Evolutionary conservation across 1,284 basidiomycete genomes (phyloP).

Genomic region (Microbotryomycetes sp.): DNA sequence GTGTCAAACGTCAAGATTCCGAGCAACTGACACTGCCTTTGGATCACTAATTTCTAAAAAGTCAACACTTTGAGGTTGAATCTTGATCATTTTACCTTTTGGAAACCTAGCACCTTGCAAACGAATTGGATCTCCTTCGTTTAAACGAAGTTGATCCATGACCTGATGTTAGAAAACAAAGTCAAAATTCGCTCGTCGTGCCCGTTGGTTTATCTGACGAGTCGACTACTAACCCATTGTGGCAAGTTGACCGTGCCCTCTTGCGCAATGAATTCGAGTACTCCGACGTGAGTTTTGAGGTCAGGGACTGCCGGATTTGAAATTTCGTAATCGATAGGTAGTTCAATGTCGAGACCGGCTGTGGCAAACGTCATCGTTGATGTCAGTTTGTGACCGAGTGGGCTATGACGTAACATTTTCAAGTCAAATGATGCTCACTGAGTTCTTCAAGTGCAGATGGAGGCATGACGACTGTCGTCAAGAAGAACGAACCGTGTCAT

Average conservation of each 20-base stretch:
- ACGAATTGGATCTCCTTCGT: slow-evolving; percentile 91
- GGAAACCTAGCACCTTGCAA: slow-evolving; percentile 79
- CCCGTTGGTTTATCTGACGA: neutral
- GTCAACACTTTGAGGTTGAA: slow-evolving; percentile 91
- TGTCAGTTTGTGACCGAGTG: neutral
- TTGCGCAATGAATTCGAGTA: slow-evolving; percentile 97
- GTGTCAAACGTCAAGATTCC: slow-evolving; percentile 11
- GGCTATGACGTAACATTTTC: slow-evolving; percentile 1
- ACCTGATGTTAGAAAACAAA: slow-evolving; percentile 50
- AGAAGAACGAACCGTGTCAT: neutral
- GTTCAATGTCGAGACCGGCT: slow-evolving; percentile 79
- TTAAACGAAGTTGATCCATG: slow-evolving; percentile 91
- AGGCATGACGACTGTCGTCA: slow-evolving; percentile 81
- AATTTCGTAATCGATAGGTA: slow-evolving; percentile 94
- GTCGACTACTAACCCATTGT: slow-evolving; percentile 60
- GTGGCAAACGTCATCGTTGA: slow-evolving; percentile 9
- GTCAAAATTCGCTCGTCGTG: neutral
- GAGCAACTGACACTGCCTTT: slow-evolving; percentile 78
- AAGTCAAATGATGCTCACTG: slow-evolving; percentile 48
- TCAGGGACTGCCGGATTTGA: slow-evolving; percentile 81
- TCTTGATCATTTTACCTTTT: slow-evolving; percentile 93
- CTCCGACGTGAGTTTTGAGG: slow-evolving; percentile 83
- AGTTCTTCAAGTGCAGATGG: slow-evolving; percentile 85
- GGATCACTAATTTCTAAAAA: slow-evolving; percentile 86
- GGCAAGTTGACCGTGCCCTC: slow-evolving; percentile 94